Percentiles rank a stretch among this genome's conserved stretches.
phyloP scores from a whole-genome alignment of 768 basidiomycete genomes.

The Lentinula detonsa region DNA sequence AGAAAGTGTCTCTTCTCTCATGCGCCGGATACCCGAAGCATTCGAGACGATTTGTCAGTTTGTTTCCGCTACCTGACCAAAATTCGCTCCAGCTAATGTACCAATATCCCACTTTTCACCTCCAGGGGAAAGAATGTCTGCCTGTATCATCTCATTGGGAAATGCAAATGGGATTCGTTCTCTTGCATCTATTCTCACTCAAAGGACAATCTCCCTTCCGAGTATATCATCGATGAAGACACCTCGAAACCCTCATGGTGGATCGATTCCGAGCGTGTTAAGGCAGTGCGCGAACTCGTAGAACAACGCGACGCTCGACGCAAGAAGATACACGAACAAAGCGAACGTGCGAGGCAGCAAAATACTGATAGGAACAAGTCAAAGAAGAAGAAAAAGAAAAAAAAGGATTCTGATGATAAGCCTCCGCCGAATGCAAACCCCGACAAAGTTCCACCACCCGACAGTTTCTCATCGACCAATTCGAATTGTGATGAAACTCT shows the following conservation, averaged over 20 bases:
- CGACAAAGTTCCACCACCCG: neutral
- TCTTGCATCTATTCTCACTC: constrained; percentile 30
- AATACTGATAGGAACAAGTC: neutral
- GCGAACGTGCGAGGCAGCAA: neutral
- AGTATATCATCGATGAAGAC: constrained; percentile 11
- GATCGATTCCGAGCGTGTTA: constrained; percentile 4
- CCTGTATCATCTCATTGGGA: constrained; percentile 23
- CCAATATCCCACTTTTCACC: neutral
- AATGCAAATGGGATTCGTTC: constrained; percentile 23
- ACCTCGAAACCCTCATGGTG: constrained; percentile 19
- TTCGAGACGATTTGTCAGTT: constrained; percentile 29
- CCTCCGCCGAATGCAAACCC: neutral
- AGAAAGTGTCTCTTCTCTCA: constrained; percentile 26
- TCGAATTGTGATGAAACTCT: neutral
- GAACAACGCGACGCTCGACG: neutral
- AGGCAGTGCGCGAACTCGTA: neutral
- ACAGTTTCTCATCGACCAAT: neutral
- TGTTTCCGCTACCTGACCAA: neutral
- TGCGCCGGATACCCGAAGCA: constrained; percentile 28
- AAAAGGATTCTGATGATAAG: neutral
- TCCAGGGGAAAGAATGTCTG: constrained; percentile 34
- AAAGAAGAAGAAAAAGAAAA: neutral
- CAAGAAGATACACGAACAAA: neutral
- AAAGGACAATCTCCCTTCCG: constrained; percentile 18
- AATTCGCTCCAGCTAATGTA: neutral